Evolutionary conservation across 495 filamentous ascomycete species (phyloP).

Genomic region (Friedmanniomyces endolithicus): DNA sequence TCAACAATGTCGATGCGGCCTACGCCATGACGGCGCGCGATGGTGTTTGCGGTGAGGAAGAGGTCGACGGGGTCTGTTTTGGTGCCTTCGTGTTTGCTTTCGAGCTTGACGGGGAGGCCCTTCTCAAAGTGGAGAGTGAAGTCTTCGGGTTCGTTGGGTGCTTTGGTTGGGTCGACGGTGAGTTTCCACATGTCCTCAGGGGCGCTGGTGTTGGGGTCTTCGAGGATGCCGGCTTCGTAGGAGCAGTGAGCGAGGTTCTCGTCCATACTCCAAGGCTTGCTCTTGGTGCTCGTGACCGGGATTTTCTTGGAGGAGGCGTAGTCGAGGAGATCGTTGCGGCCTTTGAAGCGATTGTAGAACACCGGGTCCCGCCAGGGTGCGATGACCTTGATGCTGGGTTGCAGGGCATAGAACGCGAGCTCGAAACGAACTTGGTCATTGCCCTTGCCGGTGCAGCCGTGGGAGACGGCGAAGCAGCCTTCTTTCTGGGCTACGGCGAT

Average conservation of each 20-base stretch:
- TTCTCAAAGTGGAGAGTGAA: constrained; percentile 74
- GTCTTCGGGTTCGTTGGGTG: constrained; percentile 63
- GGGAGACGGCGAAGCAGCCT: constrained; percentile 54
- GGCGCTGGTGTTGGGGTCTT: constrained; percentile 53
- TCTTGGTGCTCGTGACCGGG: constrained; percentile 78
- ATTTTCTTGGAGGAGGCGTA: constrained; percentile 69
- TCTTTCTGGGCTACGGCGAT: constrained; percentile 58
- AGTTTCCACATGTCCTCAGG: constrained; percentile 77
- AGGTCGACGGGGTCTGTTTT: constrained; percentile 65
- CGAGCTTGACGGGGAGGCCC: constrained; percentile 67
- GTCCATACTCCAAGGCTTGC: constrained; percentile 76
- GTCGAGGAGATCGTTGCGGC: constrained; percentile 78
- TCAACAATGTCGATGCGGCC: constrained; percentile 90
- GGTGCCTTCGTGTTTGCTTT: constrained; percentile 34
- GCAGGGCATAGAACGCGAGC: constrained; percentile 51
- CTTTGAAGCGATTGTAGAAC: constrained; percentile 72
- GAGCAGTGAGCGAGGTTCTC: constrained; percentile 85
- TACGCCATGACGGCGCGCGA: constrained; percentile 64
- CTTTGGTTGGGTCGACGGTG: constrained; percentile 62
- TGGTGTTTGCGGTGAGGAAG: constrained; percentile 67
- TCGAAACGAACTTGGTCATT: constrained; percentile 85
- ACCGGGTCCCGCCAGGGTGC: constrained; percentile 77
- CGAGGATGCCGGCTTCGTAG: constrained; percentile 76
- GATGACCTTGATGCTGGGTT: constrained; percentile 72
- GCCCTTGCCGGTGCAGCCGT: constrained; percentile 79